These are phyloP conservation scores for Insectozyma bohioensis DNA, from an alignment of 1,139 yeast genomes.

Conservation along the genomic window DNA sequence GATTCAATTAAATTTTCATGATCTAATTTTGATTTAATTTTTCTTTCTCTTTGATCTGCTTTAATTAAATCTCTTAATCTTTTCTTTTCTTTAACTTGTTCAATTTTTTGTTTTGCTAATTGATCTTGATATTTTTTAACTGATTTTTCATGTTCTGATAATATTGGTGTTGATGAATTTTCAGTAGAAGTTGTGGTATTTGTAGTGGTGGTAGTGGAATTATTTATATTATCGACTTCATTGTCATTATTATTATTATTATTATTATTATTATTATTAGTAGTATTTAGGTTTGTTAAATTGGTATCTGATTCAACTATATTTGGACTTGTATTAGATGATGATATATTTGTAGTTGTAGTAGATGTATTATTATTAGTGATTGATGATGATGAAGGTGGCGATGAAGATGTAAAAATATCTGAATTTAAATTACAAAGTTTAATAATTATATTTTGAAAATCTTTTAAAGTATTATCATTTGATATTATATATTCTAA, in stretches of 20 bases:
- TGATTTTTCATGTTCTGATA: neutral
- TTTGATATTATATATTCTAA: conserved; percentile 44
- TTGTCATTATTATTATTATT: no score
- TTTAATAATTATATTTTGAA: no score
- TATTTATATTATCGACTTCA: neutral
- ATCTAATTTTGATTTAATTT: conserved; percentile 42
- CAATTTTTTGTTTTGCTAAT: conserved; percentile 31
- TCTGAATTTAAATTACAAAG: no score
- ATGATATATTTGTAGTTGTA: conserved; percentile 1
- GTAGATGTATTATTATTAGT: neutral
- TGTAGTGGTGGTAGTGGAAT: neutral
- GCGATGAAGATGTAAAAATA: no score
- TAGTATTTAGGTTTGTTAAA: no score
- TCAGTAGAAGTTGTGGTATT: neutral
- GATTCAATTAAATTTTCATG: no score
- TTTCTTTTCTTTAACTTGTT: conserved; percentile 49
- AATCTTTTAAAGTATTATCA: conserved; percentile 20
- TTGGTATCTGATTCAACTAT: no score
- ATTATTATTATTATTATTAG: no score
- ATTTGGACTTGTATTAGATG: neutral
- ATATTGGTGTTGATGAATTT: neutral
- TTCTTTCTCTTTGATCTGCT: conserved; percentile 53
- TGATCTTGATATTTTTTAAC: conserved; percentile 37
- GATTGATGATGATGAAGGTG: conserved; percentile 1
- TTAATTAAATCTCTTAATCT: conserved; percentile 52